Evolutionary conservation across 371 early-diverging fungal genomes (phyloP).

Genomic region (Mortierella sp.): DNA sequence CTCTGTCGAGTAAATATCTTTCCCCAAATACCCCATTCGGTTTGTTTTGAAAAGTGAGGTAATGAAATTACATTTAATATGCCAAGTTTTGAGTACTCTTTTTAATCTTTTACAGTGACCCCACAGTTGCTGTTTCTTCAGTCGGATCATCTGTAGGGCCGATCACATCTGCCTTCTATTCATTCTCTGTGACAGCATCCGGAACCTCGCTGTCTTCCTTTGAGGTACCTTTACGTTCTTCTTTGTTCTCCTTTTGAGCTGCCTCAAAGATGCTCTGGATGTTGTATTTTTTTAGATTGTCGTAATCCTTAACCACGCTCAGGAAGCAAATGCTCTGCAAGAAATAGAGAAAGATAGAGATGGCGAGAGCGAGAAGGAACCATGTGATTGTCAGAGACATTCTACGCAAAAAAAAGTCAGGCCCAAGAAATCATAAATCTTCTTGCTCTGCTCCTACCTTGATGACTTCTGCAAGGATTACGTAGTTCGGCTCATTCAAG

Average conservation of each 20-base stretch:
- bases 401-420: background rate
- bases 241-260: background rate
- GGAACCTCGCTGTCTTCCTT: background rate
- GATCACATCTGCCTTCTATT: background rate
- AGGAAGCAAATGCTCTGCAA: constrained; percentile 78
- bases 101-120: background rate
- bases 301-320: constrained; percentile 76
- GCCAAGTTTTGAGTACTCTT: background rate
- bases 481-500: constrained; percentile 70
- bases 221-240: background rate
- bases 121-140: background rate
- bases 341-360: constrained; percentile 5
- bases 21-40: background rate
- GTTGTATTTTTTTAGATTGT: constrained; percentile 75
- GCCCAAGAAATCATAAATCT: background rate
- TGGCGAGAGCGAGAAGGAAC: background rate
- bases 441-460: constrained; percentile 59
- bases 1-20: too few relatives aligned
- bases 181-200: background rate
- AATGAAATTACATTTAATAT: too few relatives aligned
- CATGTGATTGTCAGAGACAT: background rate
- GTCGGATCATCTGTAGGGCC: background rate
- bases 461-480: constrained; percentile 78
- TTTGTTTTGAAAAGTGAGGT: background rate
- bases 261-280: constrained; percentile 68